These are phyloP conservation scores for Carnegiea gigantea DNA, from an alignment of 179 eudicot species.

Conservation along the genomic window DNA sequence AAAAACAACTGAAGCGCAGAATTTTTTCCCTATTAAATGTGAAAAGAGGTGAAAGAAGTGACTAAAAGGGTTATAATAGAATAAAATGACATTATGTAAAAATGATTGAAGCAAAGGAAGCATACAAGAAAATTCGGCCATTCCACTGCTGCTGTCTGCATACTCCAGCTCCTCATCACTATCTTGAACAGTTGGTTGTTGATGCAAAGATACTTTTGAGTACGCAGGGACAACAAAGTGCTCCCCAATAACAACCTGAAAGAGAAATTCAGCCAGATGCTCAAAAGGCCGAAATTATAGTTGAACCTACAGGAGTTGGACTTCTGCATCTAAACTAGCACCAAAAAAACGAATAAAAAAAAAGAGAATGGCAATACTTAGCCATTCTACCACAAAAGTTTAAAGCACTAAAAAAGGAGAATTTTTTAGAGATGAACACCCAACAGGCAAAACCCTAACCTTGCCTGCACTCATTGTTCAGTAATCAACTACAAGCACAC, in stretches of 20 bases:
- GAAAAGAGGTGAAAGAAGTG: slow-evolving; percentile 7
- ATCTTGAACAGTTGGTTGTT: slow-evolving; percentile 79
- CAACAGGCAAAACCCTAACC: neutral
- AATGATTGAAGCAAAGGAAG: slow-evolving; percentile 15
- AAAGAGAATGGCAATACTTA: neutral
- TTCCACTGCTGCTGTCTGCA: slow-evolving; percentile 72
- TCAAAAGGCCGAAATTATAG: neutral
- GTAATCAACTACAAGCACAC: neutral
- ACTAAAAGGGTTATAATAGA: neutral
- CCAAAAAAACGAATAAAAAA: neutral
- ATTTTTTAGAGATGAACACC: neutral
- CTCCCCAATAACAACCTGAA: slow-evolving; percentile 76
- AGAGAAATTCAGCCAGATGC: slow-evolving; percentile 8
- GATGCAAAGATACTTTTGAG: slow-evolving; percentile 82
- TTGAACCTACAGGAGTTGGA: neutral
- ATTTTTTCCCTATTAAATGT: neutral
- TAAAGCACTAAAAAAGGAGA: neutral
- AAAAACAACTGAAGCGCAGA: neutral
- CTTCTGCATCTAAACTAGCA: neutral
- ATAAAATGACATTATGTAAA: neutral
- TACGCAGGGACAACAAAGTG: slow-evolving; percentile 87
- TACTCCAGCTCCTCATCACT: slow-evolving; percentile 99
- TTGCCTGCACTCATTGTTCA: neutral
- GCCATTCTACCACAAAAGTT: neutral
- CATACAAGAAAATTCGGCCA: slow-evolving; percentile 55